Percentiles rank a stretch among this genome's conserved stretches.
phyloP scores from a whole-genome alignment of 768 basidiomycete genomes.

The Russula vinacea region DNA sequence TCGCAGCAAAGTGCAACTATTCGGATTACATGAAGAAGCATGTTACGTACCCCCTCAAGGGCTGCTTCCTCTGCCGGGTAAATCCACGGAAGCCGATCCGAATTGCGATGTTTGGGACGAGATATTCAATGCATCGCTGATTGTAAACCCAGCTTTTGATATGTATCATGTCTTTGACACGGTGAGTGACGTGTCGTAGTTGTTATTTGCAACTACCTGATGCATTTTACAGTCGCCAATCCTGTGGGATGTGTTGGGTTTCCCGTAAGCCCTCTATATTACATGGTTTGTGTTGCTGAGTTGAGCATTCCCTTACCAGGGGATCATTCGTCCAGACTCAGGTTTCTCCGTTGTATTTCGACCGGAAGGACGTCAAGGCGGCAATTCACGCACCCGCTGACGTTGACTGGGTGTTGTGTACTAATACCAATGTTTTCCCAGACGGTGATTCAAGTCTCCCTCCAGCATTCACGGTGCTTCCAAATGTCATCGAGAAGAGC shows the following conservation, averaged over 20 bases:
- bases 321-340: not conserved
- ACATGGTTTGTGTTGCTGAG: not conserved
- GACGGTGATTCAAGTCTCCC: not conserved
- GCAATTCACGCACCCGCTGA: constrained; percentile 1
- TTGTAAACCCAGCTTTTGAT: constrained; percentile 72
- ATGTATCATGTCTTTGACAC: constrained; percentile 77
- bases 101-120: constrained; percentile 68
- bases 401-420: not conserved
- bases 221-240: constrained; percentile 47
- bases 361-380: not conserved
- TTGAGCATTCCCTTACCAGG: not conserved
- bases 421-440: not conserved
- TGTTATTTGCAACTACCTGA: not conserved
- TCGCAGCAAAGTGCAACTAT: constrained; percentile 56
- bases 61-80: constrained; percentile 62
- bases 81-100: constrained; percentile 42
- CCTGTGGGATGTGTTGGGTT: constrained; percentile 61
- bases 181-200: constrained; percentile 32
- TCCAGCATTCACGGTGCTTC: constrained; percentile 38
- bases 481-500: constrained; percentile 74
- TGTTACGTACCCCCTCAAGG: constrained; percentile 67
- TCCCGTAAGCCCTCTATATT: not conserved
- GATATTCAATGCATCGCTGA: constrained; percentile 60
- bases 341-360: not conserved
- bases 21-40: constrained; percentile 57